Base-by-base conservation (phyloP, 257 asterid genomes). In the Coffea canephora region DNA sequence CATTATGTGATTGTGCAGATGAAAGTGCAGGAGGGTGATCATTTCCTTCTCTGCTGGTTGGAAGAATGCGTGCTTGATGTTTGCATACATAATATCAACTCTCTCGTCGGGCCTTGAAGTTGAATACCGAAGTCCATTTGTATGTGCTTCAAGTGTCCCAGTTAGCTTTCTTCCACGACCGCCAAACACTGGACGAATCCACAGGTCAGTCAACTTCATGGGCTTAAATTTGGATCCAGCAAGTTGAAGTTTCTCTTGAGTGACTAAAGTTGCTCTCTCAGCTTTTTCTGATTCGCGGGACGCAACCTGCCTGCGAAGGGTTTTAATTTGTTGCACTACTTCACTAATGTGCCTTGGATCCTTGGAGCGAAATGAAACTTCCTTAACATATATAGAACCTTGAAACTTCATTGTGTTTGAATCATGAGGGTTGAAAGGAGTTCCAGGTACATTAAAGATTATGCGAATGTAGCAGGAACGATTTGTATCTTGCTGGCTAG, bases 11-110 rank as follows among this genome's bases (percentile, higher is more conserved):
- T 92, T 82, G 86, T 91, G 96, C 31, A 92, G 84, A 82, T 92
- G 96, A 74, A 92, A 92, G 72, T 91, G 97, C 74, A 92, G 74
- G 15, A 92, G 93, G 13, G 96, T 92, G 46, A 91, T 92, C 94
- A 92, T 89, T 78, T 92, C 97, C 81, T 89, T 92, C 82, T 92
- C 97, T 0, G 97, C 93, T 19, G 97, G 94, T 88, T 92, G 97
- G 80, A 92, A 87, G 71, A 92, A 86, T 0, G 94, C 94, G 69
- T 92, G 97, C 79, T 90, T 91, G 65, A 92, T 80, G 77, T 92
- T 92, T 2, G 79, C 88, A 74, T 71, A 92, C 92, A 92, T 87
- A 67, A 92, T 52, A 57, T 92, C 97, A n/a, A 91, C 91, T 64
- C 91, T 89, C 84, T 88, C 93, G 36, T 90, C 91, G n/a, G 83